Evolutionary conservation across 1,284 basidiomycete genomes (phyloP), one percentile per base, ranked within the genome.

Genomic region (Ganoderma lingzhi): DNA sequence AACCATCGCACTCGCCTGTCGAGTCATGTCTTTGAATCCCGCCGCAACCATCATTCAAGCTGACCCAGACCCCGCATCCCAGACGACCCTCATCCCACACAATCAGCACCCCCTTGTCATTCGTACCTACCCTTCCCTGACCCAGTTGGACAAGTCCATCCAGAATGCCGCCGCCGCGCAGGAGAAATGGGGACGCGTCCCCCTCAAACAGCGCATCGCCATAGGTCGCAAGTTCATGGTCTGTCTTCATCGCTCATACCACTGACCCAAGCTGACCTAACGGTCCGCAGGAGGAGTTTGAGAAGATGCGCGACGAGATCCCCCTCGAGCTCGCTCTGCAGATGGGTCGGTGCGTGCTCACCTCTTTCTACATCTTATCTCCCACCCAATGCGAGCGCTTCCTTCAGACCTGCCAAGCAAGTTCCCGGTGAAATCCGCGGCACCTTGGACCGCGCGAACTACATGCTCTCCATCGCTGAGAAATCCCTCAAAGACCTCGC

Each of bases 391-490:
- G 51, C 35, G 44, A 63, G 66, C 42, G 4, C 51, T 56, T 51
- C 44, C 53, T 30, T 35, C 72, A 96, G 96, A 62, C 96, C 96
- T 0, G 86, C 96, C 51, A 87, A 88, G 0, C 93, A 95, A 79
- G 84, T 85, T 53, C 81, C 89, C 39, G 94, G 94, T 8, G 97
- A 99, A 81, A 84, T 97, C 63, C 86, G 87, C 61, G 95, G 96
- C 1, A 91, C 94, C 45, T 80, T 97, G 32, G 93, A 94, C 67
- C 89, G 96, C 55, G 93, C 95, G 12, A 84, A 88, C 61, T 94
- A 97, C 79, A 89, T 98, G 86, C 85, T 97, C 72, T 90, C 90
- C 69, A 96, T 97, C 76, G 96, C 97, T 1, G 85, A 89, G 65
- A 83, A 88, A 6, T 86, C 88, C 63, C 89, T 99, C 6, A 86